Conservation (phyloP, 106 monocot genomes). For the Cymbidium sinense region DNA sequence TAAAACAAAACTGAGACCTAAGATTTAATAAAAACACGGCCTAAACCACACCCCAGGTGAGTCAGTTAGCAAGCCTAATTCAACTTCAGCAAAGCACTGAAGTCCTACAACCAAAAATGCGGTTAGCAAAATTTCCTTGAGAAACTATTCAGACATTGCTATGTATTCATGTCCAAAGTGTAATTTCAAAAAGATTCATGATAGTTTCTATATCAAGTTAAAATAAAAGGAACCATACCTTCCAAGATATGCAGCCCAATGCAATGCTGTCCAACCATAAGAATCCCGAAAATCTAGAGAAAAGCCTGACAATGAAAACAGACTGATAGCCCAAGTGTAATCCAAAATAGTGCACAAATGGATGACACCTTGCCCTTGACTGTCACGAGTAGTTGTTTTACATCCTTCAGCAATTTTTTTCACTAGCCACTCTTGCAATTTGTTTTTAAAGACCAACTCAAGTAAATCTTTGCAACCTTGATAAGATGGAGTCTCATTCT, state of each 20-base stretch:
- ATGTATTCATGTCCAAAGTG: not conserved
- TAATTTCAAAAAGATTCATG: not conserved
- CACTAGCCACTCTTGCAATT: conserved; percentile 82
- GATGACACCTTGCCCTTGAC: conserved; percentile 76
- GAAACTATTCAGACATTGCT: not conserved
- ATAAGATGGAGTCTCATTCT: conserved; percentile 10
- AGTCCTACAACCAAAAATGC: not conserved
- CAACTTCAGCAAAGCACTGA: not conserved
- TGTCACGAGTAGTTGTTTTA: conserved; percentile 51
- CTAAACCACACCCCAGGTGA: no score
- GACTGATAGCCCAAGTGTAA: conserved; percentile 68
- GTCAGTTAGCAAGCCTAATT: not conserved
- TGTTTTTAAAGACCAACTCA: conserved; percentile 68
- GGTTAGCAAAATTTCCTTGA: no score
- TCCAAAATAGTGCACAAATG: conserved; percentile 82
- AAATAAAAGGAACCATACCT: conserved; percentile 36
- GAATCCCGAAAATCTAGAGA: conserved; percentile 93
- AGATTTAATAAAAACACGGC: not conserved
- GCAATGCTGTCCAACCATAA: conserved; percentile 91
- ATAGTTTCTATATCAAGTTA: not conserved
- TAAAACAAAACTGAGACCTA: not conserved
- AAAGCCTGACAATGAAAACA: conserved; percentile 63
- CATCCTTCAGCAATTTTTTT: conserved; percentile 64
- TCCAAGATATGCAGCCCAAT: conserved; percentile 89
- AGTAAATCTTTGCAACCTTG: conserved; percentile 29